Conservation (phyloP, 768 basidiomycete genomes). For the Floccularia luteovirens region DNA sequence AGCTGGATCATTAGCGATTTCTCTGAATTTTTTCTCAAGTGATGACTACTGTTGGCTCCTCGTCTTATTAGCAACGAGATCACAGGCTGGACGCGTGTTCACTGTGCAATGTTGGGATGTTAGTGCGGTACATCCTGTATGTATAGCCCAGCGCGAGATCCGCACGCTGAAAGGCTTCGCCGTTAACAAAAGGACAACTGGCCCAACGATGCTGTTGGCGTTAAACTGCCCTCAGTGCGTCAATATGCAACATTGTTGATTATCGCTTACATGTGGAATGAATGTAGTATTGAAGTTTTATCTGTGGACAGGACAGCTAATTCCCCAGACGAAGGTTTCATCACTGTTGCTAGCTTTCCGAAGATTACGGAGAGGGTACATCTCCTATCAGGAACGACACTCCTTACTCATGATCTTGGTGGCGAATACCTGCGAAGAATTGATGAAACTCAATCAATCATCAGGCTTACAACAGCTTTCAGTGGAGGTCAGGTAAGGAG, state of each 20-base stretch:
- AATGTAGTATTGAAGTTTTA: background rate
- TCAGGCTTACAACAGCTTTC: no score
- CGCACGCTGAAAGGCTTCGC: conserved; percentile 32
- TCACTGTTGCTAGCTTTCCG: background rate
- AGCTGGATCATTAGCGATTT: conserved; percentile 26
- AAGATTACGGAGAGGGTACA: background rate
- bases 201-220: conserved; percentile 1
- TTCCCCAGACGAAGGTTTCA: background rate
- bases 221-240: background rate
- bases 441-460: conserved; percentile 26
- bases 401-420: conserved; percentile 3
- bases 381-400: background rate
- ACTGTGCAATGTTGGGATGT: conserved; percentile 56
- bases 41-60: conserved; percentile 33
- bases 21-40: conserved; percentile 41
- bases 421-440: conserved; percentile 20
- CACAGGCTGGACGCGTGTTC: conserved; percentile 16
- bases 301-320: background rate
- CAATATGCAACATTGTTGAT: background rate
- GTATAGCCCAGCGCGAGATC: conserved; percentile 32
- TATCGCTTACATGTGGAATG: background rate
- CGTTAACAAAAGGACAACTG: conserved; percentile 31
- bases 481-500: conserved; percentile 15
- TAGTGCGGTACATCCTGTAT: conserved; percentile 18
- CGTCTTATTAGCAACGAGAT: conserved; percentile 23